These are phyloP conservation scores for Trypanosoma rangeli DNA, from an alignment of 208 protist genomes.

Conservation along the genomic window DNA sequence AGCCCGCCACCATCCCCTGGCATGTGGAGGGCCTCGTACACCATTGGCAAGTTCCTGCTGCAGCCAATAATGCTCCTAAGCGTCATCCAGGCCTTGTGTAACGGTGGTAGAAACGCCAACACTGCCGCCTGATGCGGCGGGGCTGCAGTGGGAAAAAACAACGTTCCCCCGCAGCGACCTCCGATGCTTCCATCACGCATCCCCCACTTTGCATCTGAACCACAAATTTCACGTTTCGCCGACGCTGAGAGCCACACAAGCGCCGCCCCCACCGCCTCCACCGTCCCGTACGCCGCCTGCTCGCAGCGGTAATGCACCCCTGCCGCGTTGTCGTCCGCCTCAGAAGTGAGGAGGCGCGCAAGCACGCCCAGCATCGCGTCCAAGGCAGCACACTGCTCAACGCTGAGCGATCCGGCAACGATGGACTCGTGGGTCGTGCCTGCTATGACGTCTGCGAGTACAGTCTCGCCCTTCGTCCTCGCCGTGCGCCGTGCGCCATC, in stretches of 20 bases:
- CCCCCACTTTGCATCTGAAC: conserved; percentile 15
- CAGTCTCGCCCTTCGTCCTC: conserved; percentile 39
- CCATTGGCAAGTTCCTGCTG: conserved; percentile 53
- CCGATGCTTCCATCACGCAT: conserved; percentile 1
- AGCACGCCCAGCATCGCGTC: conserved; percentile 63
- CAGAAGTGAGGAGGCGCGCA: conserved; percentile 44
- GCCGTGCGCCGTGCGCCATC: conserved; percentile 38
- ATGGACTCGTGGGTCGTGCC: conserved; percentile 32
- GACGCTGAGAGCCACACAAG: conserved; percentile 42
- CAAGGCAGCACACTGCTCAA: conserved; percentile 32
- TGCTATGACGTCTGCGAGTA: conserved; percentile 48
- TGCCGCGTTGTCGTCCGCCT: conserved; percentile 54
- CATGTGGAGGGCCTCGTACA: conserved; percentile 66
- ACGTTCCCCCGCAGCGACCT: background rate
- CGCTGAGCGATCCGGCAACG: background rate
- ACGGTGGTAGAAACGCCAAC: conserved; percentile 55
- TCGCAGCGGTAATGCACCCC: conserved; percentile 67
- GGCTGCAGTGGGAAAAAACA: conserved; percentile 40
- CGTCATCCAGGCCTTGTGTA: conserved; percentile 82
- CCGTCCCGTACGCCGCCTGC: conserved; percentile 37
- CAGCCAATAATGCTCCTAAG: conserved; percentile 47
- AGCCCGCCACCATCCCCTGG: conserved; percentile 22
- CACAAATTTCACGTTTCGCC: conserved; percentile 52
- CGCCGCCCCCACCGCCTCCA: conserved; percentile 49
- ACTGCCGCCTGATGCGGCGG: conserved; percentile 51